Evolutionary conservation across 768 basidiomycete genomes (phyloP).

Genomic region (Mycena albidolilacea): DNA sequence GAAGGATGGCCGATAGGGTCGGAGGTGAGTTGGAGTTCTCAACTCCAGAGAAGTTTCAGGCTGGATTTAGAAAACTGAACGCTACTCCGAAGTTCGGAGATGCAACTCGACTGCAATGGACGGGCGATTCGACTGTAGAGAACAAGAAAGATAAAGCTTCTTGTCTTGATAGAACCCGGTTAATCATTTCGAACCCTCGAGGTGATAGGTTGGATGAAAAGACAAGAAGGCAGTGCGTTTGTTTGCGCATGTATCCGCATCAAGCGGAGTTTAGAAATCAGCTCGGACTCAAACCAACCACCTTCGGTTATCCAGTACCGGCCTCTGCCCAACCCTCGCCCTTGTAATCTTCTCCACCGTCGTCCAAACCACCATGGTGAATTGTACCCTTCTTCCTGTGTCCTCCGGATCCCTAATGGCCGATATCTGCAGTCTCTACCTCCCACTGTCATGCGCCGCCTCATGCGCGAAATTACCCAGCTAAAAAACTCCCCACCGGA

Average conservation of each 20-base stretch:
- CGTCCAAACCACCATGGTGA: slow-evolving; percentile 18
- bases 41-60: too few relatives aligned
- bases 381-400: neutral
- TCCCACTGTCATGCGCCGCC: slow-evolving; percentile 80
- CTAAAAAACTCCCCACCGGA: slow-evolving; percentile 89
- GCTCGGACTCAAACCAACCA: slow-evolving; percentile 24
- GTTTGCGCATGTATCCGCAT: slow-evolving; percentile 12
- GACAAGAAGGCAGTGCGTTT: slow-evolving; percentile 12
- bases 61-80: too few relatives aligned
- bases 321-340: slow-evolving; percentile 14
- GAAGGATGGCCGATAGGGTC: too few relatives aligned
- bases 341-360: neutral
- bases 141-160: neutral
- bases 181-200: neutral
- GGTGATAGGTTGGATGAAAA: neutral
- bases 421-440: slow-evolving; percentile 53
- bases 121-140: too few relatives aligned
- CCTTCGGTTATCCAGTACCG: slow-evolving; percentile 12
- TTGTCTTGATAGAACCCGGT: neutral
- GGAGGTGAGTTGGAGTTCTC: too few relatives aligned
- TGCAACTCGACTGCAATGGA: too few relatives aligned
- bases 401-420: neutral
- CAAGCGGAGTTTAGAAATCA: slow-evolving; percentile 21
- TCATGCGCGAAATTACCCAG: slow-evolving; percentile 89
- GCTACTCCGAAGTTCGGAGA: too few relatives aligned